Conservation (phyloP, 768 basidiomycete genomes). For the Termitomyces eurrhizus region DNA sequence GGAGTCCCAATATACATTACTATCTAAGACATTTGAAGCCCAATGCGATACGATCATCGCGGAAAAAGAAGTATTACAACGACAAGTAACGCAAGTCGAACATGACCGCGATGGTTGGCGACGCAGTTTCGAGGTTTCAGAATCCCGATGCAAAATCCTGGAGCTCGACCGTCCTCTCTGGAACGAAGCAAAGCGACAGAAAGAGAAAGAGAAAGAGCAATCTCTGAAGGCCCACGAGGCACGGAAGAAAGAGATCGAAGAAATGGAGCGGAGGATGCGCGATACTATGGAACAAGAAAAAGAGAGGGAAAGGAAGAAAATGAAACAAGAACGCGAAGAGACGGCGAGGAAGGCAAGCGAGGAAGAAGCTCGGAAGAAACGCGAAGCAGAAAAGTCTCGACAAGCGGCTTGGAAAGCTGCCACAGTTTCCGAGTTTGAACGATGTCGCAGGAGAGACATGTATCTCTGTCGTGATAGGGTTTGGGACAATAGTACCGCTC, state of each 20-base stretch:
- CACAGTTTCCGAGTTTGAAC: neutral
- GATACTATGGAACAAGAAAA: conserved; percentile 7
- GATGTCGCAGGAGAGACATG: conserved; percentile 14
- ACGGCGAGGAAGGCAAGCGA: neutral
- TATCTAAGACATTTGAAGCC: neutral
- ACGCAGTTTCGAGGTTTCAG: conserved; percentile 6
- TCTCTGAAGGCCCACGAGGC: conserved; percentile 2
- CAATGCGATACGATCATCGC: neutral
- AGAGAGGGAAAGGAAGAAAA: neutral
- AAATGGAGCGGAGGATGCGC: conserved; percentile 8
- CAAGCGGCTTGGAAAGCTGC: conserved; percentile 12
- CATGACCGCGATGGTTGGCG: conserved; percentile 7
- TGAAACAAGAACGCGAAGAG: conserved; percentile 6
- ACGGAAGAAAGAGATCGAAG: conserved; percentile 8
- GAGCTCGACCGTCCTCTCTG: conserved; percentile 13
- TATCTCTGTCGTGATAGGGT: neutral
- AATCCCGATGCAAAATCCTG: conserved; percentile 15
- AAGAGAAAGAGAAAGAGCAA: conserved; percentile 5
- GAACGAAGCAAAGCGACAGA: conserved; percentile 7
- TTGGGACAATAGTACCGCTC: conserved; percentile 1
- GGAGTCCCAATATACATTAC: neutral
- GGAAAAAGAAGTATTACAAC: neutral
- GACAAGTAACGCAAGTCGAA: neutral
- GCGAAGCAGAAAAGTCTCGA: neutral
- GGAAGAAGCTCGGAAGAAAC: conserved; percentile 4